These are phyloP conservation scores for Suillus subluteus DNA, from an alignment of 768 basidiomycete genomes.

Conservation along the genomic window DNA sequence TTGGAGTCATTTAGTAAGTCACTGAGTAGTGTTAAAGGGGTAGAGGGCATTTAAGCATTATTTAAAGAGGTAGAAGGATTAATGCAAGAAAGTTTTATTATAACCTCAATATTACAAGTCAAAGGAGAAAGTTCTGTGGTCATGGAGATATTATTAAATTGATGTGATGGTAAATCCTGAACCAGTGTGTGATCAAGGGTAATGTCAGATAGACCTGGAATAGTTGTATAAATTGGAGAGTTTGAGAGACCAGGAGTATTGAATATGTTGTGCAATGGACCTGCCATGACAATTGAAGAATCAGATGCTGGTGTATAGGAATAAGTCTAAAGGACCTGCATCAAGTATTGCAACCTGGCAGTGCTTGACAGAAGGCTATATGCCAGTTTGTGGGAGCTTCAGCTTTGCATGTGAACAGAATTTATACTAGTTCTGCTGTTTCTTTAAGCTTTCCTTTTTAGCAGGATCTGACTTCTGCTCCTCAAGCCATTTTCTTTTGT, in stretches of 20 bases:
- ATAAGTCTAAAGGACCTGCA: neutral
- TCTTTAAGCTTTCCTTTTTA: neutral
- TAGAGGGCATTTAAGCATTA: neutral
- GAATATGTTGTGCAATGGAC: no score
- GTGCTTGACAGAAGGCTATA: neutral
- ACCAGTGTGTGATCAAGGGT: no score
- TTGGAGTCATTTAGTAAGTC: no score
- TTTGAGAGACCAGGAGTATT: no score
- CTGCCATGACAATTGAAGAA: no score
- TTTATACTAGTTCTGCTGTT: neutral
- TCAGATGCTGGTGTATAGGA: neutral
- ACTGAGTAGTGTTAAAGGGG: neutral
- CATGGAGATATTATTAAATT: neutral
- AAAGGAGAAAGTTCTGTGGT: neutral
- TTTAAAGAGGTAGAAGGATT: neutral
- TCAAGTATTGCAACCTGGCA: neutral
- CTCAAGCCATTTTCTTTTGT: no score
- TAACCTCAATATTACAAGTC: neutral
- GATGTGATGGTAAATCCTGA: neutral
- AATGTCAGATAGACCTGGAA: no score
- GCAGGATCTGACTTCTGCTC: neutral
- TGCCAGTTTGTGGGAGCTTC: neutral
- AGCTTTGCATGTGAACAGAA: neutral
- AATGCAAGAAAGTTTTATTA: neutral
- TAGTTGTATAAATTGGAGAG: no score